Evolutionary conservation across 2,329 filamentous ascomycete genomes (phyloP).

Genomic region (Phialocephala sp.): DNA sequence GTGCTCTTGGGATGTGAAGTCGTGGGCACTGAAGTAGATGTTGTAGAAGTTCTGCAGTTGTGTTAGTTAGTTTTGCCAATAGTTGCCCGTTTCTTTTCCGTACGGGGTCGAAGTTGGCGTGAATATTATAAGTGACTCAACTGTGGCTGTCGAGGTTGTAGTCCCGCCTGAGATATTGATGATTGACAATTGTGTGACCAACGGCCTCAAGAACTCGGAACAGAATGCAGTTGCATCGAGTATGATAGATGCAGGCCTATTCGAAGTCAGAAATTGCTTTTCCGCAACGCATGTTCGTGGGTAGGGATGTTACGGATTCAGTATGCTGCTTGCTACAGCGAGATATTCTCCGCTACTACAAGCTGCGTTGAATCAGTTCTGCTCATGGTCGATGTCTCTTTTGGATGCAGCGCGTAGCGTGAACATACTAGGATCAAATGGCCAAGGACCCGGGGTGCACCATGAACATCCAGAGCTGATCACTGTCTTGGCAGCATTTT

Average conservation of each 20-base stretch:
- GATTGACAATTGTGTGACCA: constrained; percentile 19
- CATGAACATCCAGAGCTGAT: constrained; percentile 20
- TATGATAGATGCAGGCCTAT: constrained; percentile 17
- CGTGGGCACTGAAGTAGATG: neutral
- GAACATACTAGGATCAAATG: constrained; percentile 16
- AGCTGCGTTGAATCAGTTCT: constrained; percentile 17
- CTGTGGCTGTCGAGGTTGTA: constrained; percentile 20
- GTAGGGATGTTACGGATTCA: constrained; percentile 20
- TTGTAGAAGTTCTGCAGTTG: neutral
- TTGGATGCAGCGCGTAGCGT: too few species aligned
- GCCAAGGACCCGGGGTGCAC: constrained; percentile 23
- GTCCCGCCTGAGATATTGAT: constrained; percentile 20
- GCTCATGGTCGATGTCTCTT: neutral
- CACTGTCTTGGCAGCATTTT: constrained; percentile 14
- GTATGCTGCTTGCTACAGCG: constrained; percentile 28
- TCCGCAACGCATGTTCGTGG: neutral
- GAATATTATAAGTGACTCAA: constrained; percentile 14
- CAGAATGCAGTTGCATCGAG: constrained; percentile 26
- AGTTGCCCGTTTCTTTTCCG: neutral
- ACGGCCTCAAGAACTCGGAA: constrained; percentile 23
- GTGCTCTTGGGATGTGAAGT: neutral
- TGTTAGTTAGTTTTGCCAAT: neutral
- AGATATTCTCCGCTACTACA: constrained; percentile 24
- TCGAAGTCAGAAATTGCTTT: neutral
- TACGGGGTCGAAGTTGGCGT: constrained; percentile 12